Evolutionary conservation across 345 rosid species (phyloP).

Genomic region (Salix purpurea): DNA sequence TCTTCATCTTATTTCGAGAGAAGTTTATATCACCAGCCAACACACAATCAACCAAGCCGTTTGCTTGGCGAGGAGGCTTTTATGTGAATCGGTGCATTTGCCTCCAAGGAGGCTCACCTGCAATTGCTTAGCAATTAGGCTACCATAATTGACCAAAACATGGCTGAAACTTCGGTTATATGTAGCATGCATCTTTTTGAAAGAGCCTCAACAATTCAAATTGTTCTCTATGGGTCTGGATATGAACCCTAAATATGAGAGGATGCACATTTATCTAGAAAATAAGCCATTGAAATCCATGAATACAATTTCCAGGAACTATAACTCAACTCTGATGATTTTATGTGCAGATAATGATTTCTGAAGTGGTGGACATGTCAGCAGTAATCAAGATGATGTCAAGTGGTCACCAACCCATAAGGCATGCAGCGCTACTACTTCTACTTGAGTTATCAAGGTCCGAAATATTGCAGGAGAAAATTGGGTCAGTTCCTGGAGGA

Average conservation of each 20-base stretch:
- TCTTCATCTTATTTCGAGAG: background rate
- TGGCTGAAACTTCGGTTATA: background rate
- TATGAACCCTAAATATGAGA: background rate
- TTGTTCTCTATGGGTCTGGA: background rate
- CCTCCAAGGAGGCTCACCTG: background rate
- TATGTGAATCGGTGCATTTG: background rate
- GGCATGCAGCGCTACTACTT: constrained; percentile 48
- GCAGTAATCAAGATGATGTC: constrained; percentile 50
- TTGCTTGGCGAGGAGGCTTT: background rate
- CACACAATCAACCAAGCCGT: background rate
- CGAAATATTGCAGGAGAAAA: constrained; percentile 39
- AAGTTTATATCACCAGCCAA: background rate
- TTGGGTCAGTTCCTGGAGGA: constrained; percentile 62
- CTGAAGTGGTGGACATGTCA: constrained; percentile 41
- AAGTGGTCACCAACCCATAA: constrained; percentile 55
- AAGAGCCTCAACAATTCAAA: background rate
- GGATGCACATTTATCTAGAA: background rate
- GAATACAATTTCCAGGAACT: background rate
- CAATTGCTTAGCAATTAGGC: background rate
- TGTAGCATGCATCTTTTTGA: background rate
- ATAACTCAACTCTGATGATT: background rate
- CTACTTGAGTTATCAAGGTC: constrained; percentile 71
- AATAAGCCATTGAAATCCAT: background rate
- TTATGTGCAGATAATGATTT: constrained; percentile 58
- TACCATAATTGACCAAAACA: background rate